A percentile compares a stretch with the other conserved stretches of the same genome.
These are phyloP conservation scores for Fereydounia khargensis DNA, from an alignment of 1,284 basidiomycete genomes.

Conservation along the genomic window DNA sequence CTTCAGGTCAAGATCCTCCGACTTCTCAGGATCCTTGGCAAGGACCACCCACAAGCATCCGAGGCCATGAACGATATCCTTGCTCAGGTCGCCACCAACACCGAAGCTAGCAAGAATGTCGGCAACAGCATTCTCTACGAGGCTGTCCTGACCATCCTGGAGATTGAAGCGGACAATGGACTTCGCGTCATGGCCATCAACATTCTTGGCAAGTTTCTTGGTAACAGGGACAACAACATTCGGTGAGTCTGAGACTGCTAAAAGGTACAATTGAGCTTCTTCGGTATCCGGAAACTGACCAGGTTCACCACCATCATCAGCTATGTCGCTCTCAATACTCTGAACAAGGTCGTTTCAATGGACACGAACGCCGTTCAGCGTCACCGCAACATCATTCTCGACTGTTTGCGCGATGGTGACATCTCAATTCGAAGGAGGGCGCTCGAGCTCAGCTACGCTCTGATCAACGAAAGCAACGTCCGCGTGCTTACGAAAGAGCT, in stretches of 20 bases:
- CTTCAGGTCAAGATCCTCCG: slow-evolving; percentile 95
- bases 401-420: slow-evolving; percentile 95
- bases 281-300: too few species aligned
- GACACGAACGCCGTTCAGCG: slow-evolving; percentile 98
- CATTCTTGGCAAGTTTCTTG: slow-evolving; percentile 95
- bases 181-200: slow-evolving; percentile 99
- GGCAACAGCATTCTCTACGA: slow-evolving; percentile 98
- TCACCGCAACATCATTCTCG: slow-evolving; percentile 95
- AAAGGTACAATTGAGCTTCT: too few species aligned
- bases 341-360: slow-evolving; percentile 97
- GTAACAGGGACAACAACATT: slow-evolving; percentile 98
- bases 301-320: too few species aligned
- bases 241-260: too few species aligned
- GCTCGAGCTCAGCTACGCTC: slow-evolving; percentile 92
- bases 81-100: slow-evolving; percentile 98
- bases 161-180: slow-evolving; percentile 94
- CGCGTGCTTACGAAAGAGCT: slow-evolving; percentile 87
- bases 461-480: slow-evolving; percentile 95
- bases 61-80: slow-evolving; percentile 98
- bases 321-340: slow-evolving; percentile 95
- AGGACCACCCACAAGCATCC: slow-evolving; percentile 76
- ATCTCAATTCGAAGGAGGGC: slow-evolving; percentile 96
- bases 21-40: slow-evolving; percentile 83
- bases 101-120: slow-evolving; percentile 95
- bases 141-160: slow-evolving; percentile 93